Conservation (phyloP, 805 yeast species). For the Yamadazyma endophytica region DNA sequence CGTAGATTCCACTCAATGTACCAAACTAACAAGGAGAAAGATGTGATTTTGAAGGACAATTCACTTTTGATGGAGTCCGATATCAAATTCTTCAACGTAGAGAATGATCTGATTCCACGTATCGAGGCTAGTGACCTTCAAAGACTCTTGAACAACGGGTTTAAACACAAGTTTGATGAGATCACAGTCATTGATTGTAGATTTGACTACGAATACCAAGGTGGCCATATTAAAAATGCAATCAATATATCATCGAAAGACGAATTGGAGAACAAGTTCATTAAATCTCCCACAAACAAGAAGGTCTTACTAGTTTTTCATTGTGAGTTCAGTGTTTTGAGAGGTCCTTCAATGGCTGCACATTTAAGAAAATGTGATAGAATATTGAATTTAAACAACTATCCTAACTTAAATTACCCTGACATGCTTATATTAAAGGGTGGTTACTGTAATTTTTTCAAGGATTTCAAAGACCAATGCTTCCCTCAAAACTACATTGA, state of each 20-base stretch:
- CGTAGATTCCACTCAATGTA: slow-evolving; percentile 70
- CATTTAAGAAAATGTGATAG: slow-evolving; percentile 84
- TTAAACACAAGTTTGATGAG: slow-evolving; percentile 48
- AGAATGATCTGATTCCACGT: slow-evolving; percentile 64
- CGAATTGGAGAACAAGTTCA: slow-evolving; percentile 58
- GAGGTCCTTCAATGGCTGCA: slow-evolving; percentile 93
- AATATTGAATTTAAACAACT: slow-evolving; percentile 61
- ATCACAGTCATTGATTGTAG: slow-evolving; percentile 77
- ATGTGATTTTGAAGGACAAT: slow-evolving; percentile 21
- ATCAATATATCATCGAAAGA: slow-evolving; percentile 69
- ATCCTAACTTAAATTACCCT: slow-evolving; percentile 83
- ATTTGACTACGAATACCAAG: slow-evolving; percentile 85
- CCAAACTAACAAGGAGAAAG: slow-evolving; percentile 40
- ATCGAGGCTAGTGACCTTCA: slow-evolving; percentile 57
- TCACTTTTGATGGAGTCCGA: slow-evolving; percentile 26
- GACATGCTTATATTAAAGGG: slow-evolving; percentile 87
- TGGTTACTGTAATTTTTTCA: slow-evolving; percentile 81
- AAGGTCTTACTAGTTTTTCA: slow-evolving; percentile 72
- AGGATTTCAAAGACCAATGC: slow-evolving; percentile 54
- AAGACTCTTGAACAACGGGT: slow-evolving; percentile 52
- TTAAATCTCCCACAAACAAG: slow-evolving; percentile 17
- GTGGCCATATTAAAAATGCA: slow-evolving; percentile 90
- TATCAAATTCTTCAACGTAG: slow-evolving; percentile 26
- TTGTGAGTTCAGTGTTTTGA: slow-evolving; percentile 87
- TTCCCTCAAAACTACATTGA: slow-evolving; percentile 76